Base-by-base conservation (phyloP, 805 yeast genomes). In the Saccharomycopsis lassenensis region DNA sequence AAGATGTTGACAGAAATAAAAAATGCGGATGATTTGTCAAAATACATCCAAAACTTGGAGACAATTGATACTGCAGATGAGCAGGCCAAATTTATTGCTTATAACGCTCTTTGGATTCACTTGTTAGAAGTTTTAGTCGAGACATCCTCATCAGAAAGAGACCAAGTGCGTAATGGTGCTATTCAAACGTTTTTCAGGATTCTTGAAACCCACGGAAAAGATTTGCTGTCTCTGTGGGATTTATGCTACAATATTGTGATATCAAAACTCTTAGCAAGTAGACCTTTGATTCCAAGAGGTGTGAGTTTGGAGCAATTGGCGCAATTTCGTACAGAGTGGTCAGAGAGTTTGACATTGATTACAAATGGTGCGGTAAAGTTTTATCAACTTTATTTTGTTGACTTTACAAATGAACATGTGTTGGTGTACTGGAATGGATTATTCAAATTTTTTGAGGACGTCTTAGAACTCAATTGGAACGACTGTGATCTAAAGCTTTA, bases 121-220 rank as follows among this genome's bases (percentile, higher is more conserved):
- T 56, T 86, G 29, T 56, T 84, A 36, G 61, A 69, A 6, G 67
- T 71, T 22, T 56, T 89, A 24, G 75, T 85, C 0, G 64, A 66
- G 16, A 67, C 85, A 17, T 69, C 87, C 0, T 52, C 59, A 19
- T 94, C 81, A 46, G 49, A 63, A 2, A 66, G 94, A 37, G 68
- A 77, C 1, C 94, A 86, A 48, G 94, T 89, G 1, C 67, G 93
- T 43, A 86, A 85, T 48, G 95, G 95, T 2, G 77, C 95, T 0
- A 69, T 85, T 11, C 94, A 86, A 51, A 89, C 95, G 0, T 76
- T 87, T 46, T 84, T 85, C 57, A 72, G 87, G 45, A 77, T 89
- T 20, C 63, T 82, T 41, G 84, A 81, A 35, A 71, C 87, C 3
- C 84, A 80, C 52, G 79, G 83, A 0, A 49, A 55, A 7, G 59